Evolutionary conservation across 768 basidiomycete species (phyloP).

Genomic region (Asterophora parasitica): DNA sequence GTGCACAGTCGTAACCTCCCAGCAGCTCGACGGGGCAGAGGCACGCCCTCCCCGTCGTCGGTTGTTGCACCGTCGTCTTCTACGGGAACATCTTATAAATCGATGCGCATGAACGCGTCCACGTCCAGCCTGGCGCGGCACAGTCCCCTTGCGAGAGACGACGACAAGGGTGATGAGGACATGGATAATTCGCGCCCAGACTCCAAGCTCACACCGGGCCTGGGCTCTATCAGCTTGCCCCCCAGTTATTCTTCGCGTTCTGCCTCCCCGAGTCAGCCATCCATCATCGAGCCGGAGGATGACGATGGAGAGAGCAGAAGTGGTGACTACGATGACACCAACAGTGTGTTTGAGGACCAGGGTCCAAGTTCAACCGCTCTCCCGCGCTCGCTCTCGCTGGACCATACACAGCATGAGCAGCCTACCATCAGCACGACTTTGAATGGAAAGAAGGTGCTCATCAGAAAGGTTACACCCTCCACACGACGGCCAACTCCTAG

Average conservation of each 20-base stretch:
- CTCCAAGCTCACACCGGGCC: conserved; percentile 63
- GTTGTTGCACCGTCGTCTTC: conserved; percentile 21
- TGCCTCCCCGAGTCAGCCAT: conserved; percentile 17
- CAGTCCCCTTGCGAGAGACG: conserved; percentile 4
- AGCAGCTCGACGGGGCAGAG: conserved; percentile 12
- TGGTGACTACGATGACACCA: conserved; percentile 6
- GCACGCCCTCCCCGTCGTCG: conserved; percentile 8
- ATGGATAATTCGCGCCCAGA: conserved; percentile 51
- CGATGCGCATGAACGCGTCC: conserved; percentile 32
- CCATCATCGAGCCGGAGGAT: conserved; percentile 23
- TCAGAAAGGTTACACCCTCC: conserved; percentile 10
- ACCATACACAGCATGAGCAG: conserved; percentile 9
- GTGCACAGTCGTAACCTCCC: conserved; percentile 33
- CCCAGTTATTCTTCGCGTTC: conserved; percentile 13
- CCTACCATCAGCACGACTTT: background rate
- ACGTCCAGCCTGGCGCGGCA: conserved; percentile 16
- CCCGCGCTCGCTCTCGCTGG: conserved; percentile 10
- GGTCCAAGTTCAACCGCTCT: background rate
- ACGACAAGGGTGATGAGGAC: conserved; percentile 19
- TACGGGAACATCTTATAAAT: conserved; percentile 38
- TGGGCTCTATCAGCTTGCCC: conserved; percentile 15
- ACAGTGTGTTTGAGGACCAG: conserved; percentile 1
- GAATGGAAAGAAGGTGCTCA: conserved; percentile 7
- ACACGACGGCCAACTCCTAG: background rate
- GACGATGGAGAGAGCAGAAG: conserved; percentile 7